Percentiles rank a stretch among this genome's conserved stretches.
Conservation (phyloP, 1,284 basidiomycete genomes). For the Ustilago curta region DNA sequence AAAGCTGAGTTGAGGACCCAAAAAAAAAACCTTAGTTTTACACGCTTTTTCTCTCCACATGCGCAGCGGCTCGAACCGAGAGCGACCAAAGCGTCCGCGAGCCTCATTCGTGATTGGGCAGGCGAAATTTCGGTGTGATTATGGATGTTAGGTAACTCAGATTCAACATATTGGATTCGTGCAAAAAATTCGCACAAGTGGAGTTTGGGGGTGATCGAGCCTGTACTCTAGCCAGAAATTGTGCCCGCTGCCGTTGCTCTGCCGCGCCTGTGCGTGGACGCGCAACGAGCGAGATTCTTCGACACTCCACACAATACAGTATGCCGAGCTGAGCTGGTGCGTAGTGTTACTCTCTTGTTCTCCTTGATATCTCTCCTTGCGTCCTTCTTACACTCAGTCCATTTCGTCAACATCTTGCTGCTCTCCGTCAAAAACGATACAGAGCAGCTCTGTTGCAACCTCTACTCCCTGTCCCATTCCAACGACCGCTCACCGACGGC, state of each 20-base stretch:
- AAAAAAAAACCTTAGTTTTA: no score
- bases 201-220: slow-evolving; percentile 42
- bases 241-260: slow-evolving; percentile 14
- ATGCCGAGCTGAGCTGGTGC: slow-evolving; percentile 15
- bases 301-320: slow-evolving; percentile 25
- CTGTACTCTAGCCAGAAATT: slow-evolving; percentile 10
- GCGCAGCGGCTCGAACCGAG: not conserved
- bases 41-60: not conserved
- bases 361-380: not conserved
- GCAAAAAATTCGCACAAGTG: slow-evolving; percentile 18
- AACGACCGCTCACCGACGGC: not conserved
- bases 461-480: not conserved
- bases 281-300: slow-evolving; percentile 44
- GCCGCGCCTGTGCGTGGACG: slow-evolving; percentile 25
- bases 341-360: slow-evolving; percentile 33
- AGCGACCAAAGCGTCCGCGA: no score
- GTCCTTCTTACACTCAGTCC: not conserved
- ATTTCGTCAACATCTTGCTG: not conserved
- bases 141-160: not conserved
- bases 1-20: no score
- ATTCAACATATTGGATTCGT: not conserved
- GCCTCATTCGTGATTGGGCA: no score
- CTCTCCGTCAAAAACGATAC: not conserved
- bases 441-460: not conserved
- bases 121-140: not conserved